A percentile compares a stretch with the other conserved stretches of the same genome.
phyloP scores from a whole-genome alignment of 257 asterid species.

The Solanum tacnaense region DNA sequence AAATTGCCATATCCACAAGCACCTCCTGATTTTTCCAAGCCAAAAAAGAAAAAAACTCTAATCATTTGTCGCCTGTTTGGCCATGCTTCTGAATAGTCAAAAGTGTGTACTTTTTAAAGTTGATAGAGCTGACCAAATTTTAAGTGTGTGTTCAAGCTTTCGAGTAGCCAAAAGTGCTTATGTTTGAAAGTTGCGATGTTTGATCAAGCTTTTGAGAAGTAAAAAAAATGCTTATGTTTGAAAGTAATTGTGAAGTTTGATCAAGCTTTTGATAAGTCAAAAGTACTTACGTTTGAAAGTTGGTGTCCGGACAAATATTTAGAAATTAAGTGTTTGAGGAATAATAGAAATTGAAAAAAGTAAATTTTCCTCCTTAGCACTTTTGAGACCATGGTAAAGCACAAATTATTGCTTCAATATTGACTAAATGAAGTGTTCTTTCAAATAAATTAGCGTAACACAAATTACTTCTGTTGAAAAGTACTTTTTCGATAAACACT shows the following conservation, averaged over 20 bases:
- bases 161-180: not conserved
- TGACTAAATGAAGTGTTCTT: not conserved
- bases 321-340: not conserved
- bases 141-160: not conserved
- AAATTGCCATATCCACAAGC: slow-evolving; percentile 24
- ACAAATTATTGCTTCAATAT: not conserved
- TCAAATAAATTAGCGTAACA: not conserved
- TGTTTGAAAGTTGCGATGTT: not conserved
- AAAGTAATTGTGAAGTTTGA: too few species aligned
- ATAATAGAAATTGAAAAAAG: too few species aligned
- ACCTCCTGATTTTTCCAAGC: slow-evolving; percentile 3
- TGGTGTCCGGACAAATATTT: not conserved
- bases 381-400: not conserved
- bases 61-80: not conserved
- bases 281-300: not conserved
- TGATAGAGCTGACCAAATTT: too few species aligned
- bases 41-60: not conserved
- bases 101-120: not conserved
- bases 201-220: not conserved
- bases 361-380: too few species aligned
- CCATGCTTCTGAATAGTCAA: not conserved
- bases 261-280: not conserved
- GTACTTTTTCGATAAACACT: not conserved
- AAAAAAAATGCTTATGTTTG: too few species aligned
- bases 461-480: not conserved